A percentile compares a stretch with the other conserved stretches of the same genome.
Conservation (phyloP, 2,329 filamentous ascomycete genomes). For the Colletotrichum sp. region DNA sequence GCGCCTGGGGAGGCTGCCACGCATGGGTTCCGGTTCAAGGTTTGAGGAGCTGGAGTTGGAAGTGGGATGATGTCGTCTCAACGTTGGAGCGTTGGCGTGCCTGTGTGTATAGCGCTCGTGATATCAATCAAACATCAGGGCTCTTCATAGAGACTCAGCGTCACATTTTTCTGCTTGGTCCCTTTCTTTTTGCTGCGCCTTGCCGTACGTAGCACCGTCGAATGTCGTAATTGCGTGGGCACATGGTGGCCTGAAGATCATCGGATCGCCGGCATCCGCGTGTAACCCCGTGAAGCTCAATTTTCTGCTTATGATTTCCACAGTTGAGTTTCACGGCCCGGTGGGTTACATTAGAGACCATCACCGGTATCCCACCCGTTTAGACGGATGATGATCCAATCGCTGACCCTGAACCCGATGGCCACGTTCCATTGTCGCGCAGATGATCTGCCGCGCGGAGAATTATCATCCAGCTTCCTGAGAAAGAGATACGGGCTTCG, state of each 20-base stretch:
- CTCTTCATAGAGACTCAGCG: neutral
- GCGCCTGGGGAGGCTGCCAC: conserved; percentile 60
- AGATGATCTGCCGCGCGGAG: neutral
- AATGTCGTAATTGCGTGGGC: neutral
- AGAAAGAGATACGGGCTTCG: neutral
- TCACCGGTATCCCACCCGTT: neutral
- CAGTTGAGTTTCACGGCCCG: neutral
- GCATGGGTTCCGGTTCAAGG: conserved; percentile 71
- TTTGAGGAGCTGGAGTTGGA: conserved; percentile 38
- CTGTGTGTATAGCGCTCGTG: neutral
- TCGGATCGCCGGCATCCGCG: neutral
- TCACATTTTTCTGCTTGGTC: neutral
- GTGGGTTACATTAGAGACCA: neutral
- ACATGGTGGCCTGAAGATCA: neutral
- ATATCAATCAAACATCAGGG: neutral
- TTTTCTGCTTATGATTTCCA: neutral
- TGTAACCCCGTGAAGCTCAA: neutral
- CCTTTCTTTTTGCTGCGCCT: neutral
- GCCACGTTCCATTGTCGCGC: neutral
- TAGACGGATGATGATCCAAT: neutral
- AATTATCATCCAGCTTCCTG: neutral
- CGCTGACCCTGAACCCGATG: neutral
- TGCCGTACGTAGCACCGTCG: neutral
- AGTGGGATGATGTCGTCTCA: neutral
- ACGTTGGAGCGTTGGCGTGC: neutral